Evolutionary conservation across 306 rosid genomes (phyloP), one percentile per base, ranked within the genome.

Genomic region (Dryas alaskensis): DNA sequence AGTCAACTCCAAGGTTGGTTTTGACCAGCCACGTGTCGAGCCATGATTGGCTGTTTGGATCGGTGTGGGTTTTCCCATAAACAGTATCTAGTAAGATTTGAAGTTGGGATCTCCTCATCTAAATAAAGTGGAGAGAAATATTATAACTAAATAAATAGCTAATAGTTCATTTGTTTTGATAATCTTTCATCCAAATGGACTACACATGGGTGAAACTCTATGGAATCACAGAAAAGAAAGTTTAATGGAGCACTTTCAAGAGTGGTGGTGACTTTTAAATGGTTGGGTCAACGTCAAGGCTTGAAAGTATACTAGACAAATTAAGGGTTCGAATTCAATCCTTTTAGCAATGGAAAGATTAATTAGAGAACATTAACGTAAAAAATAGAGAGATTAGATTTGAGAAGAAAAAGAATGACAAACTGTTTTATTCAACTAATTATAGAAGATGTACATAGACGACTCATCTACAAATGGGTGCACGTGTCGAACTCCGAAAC

Each of bases 391-490:
- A 17, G 8, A 2, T 42, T 7, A 9, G 49, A 59, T 7, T 11
- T 7, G 17, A 7, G 2, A 37, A 49, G 2, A 27, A 84, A 86
- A 88, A 88, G 87, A 90, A 86, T 88, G 83, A 67, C 86, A 82
- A 81, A 77, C 79, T 60, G 67, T 85, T 87, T 90, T 88, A 87
- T 90, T 88, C 62, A 67, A 79, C 73, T 82, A 86, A 73, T 81
- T 84, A 73, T 31, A 31, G 37, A 62, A 72, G 85, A 87, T 91
- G 69, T 89, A 88, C 92, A 88, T 71, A 78, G 83, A 86, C 85
- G 81, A 86, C 85, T 84, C 91, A 83, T 84, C 84, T 86, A 88
- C 89, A 86, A 69, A 73, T 78, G 79, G 65, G 52, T 81, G 81
- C 85, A 84, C 85, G 60, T 81, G 83, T 78, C 75, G 75, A 31